Conservation (phyloP, 352 stramenopile species). For the Pelagophyceae sp. region DNA sequence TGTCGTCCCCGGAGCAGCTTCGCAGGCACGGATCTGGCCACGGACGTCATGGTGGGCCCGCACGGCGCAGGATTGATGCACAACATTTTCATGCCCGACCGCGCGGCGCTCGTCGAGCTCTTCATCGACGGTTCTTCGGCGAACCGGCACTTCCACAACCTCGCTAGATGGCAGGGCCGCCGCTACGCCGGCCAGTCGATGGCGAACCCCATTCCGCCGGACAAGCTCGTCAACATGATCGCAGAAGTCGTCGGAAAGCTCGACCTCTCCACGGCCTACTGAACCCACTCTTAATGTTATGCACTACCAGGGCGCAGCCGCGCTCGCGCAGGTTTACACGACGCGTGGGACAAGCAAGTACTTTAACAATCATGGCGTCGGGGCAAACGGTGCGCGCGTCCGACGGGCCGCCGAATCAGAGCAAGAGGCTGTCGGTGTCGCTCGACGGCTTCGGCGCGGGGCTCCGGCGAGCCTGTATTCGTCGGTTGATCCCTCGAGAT, state of each 20-base stretch:
- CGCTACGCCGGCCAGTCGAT: constrained; percentile 22
- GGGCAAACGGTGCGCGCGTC: too few relatives aligned
- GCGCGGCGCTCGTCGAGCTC: constrained; percentile 35
- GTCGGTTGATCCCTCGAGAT: too few relatives aligned
- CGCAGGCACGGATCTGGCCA: constrained; percentile 30
- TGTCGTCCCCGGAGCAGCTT: constrained; percentile 34
- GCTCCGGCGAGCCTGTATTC: not conserved
- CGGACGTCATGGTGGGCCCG: constrained; percentile 39
- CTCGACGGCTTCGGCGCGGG: not conserved
- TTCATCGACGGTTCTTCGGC: constrained; percentile 29
- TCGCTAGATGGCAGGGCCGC: constrained; percentile 33
- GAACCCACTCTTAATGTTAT: too few relatives aligned
- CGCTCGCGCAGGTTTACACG: too few relatives aligned
- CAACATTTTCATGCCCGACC: constrained; percentile 38
- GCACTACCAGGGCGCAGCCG: too few relatives aligned
- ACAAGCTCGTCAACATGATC: constrained; percentile 20
- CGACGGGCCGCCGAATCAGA: too few relatives aligned
- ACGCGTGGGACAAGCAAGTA: too few relatives aligned
- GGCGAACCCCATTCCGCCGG: constrained; percentile 24
- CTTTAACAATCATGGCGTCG: too few relatives aligned
- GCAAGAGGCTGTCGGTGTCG: not conserved
- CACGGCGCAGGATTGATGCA: constrained; percentile 38
- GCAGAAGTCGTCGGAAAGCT: constrained; percentile 23
- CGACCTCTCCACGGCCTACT: constrained; percentile 25
- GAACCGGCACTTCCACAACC: constrained; percentile 39